Base-by-base conservation (phyloP, 2,329 filamentous ascomycete genomes). In the Diaporthe australafricana region DNA sequence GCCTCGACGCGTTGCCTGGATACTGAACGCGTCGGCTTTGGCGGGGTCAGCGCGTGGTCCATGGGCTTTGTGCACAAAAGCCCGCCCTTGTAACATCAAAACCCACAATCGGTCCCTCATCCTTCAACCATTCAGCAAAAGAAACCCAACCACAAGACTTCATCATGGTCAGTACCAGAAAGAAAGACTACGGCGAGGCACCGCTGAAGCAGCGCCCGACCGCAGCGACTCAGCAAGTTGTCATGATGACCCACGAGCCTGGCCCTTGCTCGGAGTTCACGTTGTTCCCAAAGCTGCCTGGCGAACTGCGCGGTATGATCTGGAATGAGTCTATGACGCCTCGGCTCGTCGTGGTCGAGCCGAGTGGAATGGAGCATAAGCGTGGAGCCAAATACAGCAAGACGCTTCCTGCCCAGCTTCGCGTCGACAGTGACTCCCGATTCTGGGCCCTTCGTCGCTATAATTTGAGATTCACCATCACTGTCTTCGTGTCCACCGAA, bases 91-190 rank as follows among this genome's bases (percentile, higher is more conserved):
- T n/a, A n/a, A n/a, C n/a, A n/a, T n/a, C n/a, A n/a, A n/a, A n/a
- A n/a, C n/a, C n/a, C n/a, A n/a, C n/a, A n/a, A n/a, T n/a, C n/a
- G n/a, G n/a, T n/a, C n/a, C n/a, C n/a, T n/a, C n/a, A n/a, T n/a
- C n/a, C n/a, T n/a, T n/a, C n/a, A n/a, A n/a, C n/a, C n/a, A n/a
- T n/a, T n/a, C n/a, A n/a, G n/a, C n/a, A n/a, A n/a, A n/a, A n/a
- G n/a, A n/a, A n/a, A n/a, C n/a, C n/a, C n/a, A n/a, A n/a, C 40
- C 16, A 32, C 57, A 62, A 22, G 14, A 22, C 57, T 14, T 22
- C 56, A 45, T 30, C 56, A 62, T 62, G 56, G 40, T 62, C 57
- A 14, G 16, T 25, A 62, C 57, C 11, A 25, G 57, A 2, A 62
- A 45, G 25, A 62, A 45, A n/a, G 56, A 45, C 16, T 45, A 62